Evolutionary conservation across 2,329 filamentous ascomycete genomes (phyloP).

Genomic region (Fusarium foetens): DNA sequence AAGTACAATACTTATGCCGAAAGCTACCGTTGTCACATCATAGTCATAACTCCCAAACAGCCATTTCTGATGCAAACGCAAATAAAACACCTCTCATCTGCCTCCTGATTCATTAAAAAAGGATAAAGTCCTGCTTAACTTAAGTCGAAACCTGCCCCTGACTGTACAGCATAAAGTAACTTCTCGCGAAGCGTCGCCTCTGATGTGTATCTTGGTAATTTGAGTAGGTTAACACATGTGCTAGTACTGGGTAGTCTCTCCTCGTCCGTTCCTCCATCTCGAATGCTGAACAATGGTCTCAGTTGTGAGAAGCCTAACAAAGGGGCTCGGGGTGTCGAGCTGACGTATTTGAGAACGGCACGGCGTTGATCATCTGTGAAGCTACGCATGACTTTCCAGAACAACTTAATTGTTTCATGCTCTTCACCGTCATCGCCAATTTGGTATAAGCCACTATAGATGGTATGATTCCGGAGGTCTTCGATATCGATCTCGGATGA

Average conservation of each 20-base stretch:
- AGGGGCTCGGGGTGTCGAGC: slow-evolving; percentile 89
- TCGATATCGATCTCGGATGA: slow-evolving; percentile 85
- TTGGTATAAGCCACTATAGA: slow-evolving; percentile 87
- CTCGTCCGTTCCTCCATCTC: slow-evolving; percentile 70
- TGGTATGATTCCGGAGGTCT: slow-evolving; percentile 84
- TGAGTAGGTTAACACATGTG: slow-evolving; percentile 94
- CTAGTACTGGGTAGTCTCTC: slow-evolving; percentile 92
- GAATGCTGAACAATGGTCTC: slow-evolving; percentile 86
- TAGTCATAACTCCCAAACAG: slow-evolving; percentile 6
- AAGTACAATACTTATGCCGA: not conserved
- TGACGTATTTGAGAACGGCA: slow-evolving; percentile 95
- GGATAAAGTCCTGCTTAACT: slow-evolving; percentile 54
- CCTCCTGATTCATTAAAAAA: not conserved
- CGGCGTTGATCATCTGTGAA: slow-evolving; percentile 81
- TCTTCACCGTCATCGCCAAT: slow-evolving; percentile 90
- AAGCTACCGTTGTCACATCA: not conserved
- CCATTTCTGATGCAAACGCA: slow-evolving; percentile 33
- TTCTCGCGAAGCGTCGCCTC: slow-evolving; percentile 77
- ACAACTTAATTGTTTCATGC: slow-evolving; percentile 84
- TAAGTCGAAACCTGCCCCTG: slow-evolving; percentile 92
- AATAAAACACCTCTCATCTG: slow-evolving; percentile 5
- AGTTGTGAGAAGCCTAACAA: slow-evolving; percentile 89
- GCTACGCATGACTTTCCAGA: slow-evolving; percentile 88
- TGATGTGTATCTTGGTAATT: slow-evolving; percentile 83
- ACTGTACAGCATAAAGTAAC: slow-evolving; percentile 87